These are phyloP conservation scores for Leishmania tropica DNA, from an alignment of 208 protist genomes.

Conservation along the genomic window DNA sequence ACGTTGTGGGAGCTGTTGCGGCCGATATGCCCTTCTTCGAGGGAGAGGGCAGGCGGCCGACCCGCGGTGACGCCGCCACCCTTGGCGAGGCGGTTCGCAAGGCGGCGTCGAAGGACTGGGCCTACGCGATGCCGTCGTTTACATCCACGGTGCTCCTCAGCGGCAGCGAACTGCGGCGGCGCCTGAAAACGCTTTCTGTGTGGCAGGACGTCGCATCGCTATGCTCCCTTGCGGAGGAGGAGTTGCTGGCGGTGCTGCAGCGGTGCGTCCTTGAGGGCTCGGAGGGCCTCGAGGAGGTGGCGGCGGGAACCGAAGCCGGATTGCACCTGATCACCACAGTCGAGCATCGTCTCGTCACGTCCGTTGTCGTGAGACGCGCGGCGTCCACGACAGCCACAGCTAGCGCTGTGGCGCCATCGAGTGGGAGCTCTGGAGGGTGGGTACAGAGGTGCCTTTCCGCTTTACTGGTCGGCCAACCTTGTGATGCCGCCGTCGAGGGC, in stretches of 20 bases:
- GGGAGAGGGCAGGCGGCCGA: conserved; percentile 39
- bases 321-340: conserved; percentile 38
- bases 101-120: conserved; percentile 42
- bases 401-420: neutral
- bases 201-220: conserved; percentile 22
- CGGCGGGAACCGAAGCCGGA: neutral
- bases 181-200: neutral
- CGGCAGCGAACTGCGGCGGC: conserved; percentile 2
- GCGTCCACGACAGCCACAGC: neutral
- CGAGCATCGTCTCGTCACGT: conserved; percentile 27
- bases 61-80: conserved; percentile 34
- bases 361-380: conserved; percentile 17
- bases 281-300: conserved; percentile 6
- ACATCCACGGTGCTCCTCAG: conserved; percentile 42
- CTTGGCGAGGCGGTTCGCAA: conserved; percentile 47
- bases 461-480: conserved; percentile 27
- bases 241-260: conserved; percentile 31
- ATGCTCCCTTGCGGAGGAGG: conserved; percentile 10
- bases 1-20: conserved; percentile 15
- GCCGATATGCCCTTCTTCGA: conserved; percentile 49
- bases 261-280: conserved; percentile 16
- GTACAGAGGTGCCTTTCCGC: conserved; percentile 38
- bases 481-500: conserved; percentile 27
- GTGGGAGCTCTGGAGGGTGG: conserved; percentile 12
- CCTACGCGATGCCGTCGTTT: conserved; percentile 75